Percentiles rank a stretch among this genome's conserved stretches.
phyloP scores from a whole-genome alignment of 805 yeast genomes.

The Candida berthetii region DNA sequence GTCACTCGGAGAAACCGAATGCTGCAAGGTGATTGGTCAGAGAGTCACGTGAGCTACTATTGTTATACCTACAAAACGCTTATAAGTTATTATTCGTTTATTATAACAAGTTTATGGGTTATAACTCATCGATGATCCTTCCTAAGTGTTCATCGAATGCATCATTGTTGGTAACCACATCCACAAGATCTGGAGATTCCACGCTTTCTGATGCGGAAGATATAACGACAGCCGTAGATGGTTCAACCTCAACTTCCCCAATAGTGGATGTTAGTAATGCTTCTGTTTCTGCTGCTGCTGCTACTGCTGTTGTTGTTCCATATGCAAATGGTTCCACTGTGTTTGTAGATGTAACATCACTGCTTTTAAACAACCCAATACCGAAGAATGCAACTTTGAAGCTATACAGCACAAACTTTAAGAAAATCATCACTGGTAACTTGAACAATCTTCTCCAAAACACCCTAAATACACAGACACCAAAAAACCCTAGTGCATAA shows the following conservation, averaged over 20 bases:
- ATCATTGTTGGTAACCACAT: background rate
- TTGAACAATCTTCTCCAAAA: constrained; percentile 16
- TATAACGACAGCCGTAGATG: background rate
- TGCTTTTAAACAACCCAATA: constrained; percentile 8
- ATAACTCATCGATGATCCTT: background rate
- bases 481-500: constrained; percentile 15
- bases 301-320: background rate
- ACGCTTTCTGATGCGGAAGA: background rate
- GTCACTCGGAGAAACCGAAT: background rate
- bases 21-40: background rate
- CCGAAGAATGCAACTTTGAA: constrained; percentile 6
- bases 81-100: too few relatives aligned
- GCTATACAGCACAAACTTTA: constrained; percentile 6
- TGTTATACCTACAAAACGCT: too few relatives aligned
- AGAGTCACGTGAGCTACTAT: background rate
- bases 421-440: constrained; percentile 11
- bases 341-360: background rate
- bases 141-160: background rate
- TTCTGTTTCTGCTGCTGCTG: too few relatives aligned
- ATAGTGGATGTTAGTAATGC: too few relatives aligned
- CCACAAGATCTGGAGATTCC: background rate
- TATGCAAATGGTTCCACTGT: background rate
- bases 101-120: too few relatives aligned
- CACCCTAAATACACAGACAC: constrained; percentile 12
- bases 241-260: too few relatives aligned